A percentile compares a stretch with the other conserved stretches of the same genome.
These are phyloP conservation scores for Eucalyptus erythrocorys DNA, from an alignment of 345 rosid genomes.

Conservation along the genomic window DNA sequence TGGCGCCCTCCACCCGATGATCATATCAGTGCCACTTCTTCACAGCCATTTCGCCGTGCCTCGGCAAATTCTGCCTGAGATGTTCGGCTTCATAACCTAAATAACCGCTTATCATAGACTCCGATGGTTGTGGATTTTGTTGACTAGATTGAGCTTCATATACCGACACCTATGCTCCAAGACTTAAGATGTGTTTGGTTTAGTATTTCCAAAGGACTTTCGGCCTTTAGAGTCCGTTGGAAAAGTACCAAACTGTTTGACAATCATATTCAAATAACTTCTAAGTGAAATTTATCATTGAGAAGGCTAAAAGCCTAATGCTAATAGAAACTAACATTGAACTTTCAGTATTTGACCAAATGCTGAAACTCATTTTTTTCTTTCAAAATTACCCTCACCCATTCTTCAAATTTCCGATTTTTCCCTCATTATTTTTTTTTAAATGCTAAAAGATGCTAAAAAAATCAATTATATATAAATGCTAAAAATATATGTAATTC, in stretches of 20 bases:
- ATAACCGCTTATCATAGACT: neutral
- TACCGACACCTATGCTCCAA: neutral
- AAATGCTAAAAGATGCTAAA: no score
- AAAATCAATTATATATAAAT: no score
- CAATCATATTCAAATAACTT: no score
- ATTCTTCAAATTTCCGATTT: no score
- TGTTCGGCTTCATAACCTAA: neutral
- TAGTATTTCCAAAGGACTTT: accelerated
- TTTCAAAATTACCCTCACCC: no score
- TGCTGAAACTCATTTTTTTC: no score
- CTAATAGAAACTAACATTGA: no score
- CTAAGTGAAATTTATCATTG: no score
- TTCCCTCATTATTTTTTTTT: no score
- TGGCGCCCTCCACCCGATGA: neutral
- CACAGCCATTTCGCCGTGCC: neutral
- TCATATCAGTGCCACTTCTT: neutral
- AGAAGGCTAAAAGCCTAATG: no score
- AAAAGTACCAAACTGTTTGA: accelerated
- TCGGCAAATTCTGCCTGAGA: neutral
- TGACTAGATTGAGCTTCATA: neutral
- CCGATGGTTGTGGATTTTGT: neutral
- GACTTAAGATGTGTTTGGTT: neutral
- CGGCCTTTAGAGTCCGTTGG: accelerated
- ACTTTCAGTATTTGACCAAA: no score
- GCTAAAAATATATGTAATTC: no score